Conservation (phyloP, 164 flowering plant species). For the Vitis rotundifolia region DNA sequence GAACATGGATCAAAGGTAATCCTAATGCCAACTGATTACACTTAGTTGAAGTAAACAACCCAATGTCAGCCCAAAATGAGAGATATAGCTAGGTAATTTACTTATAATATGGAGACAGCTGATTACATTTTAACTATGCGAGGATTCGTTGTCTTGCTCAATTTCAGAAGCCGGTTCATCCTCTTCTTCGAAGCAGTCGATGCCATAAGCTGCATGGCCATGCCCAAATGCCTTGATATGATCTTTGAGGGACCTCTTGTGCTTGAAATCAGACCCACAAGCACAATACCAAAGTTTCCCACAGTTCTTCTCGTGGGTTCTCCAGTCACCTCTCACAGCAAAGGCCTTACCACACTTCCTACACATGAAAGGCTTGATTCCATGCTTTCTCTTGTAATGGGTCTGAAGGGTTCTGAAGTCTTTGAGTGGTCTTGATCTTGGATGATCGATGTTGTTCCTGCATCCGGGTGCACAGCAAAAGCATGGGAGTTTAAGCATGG, state of each 20-base stretch:
- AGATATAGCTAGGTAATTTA: too few relatives aligned
- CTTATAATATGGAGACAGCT: too few relatives aligned
- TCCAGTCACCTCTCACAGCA: slow-evolving; percentile 68
- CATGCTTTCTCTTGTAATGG: slow-evolving; percentile 69
- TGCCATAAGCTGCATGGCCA: slow-evolving; percentile 54
- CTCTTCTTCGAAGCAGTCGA: slow-evolving; percentile 50
- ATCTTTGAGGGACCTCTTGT: slow-evolving; percentile 67
- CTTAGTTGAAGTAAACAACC: too few relatives aligned
- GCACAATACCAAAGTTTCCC: slow-evolving; percentile 67
- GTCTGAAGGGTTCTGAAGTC: slow-evolving; percentile 70
- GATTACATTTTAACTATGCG: background rate
- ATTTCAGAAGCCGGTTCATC: slow-evolving; percentile 56
- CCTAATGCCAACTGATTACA: too few relatives aligned
- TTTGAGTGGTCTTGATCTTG: slow-evolving; percentile 57
- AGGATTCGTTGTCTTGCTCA: slow-evolving; percentile 47
- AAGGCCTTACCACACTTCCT: slow-evolving; percentile 63
- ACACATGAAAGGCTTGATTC: slow-evolving; percentile 61
- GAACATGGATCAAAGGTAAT: too few relatives aligned
- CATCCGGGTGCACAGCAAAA: slow-evolving; percentile 72
- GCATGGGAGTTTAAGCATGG: slow-evolving; percentile 66
- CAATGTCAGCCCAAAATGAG: too few relatives aligned
- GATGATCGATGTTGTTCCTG: slow-evolving; percentile 65
- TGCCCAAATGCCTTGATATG: slow-evolving; percentile 60
- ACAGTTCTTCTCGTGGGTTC: slow-evolving; percentile 72
- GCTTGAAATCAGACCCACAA: slow-evolving; percentile 67